Evolutionary conservation across 345 rosid species (phyloP).

Genomic region (Bruguiera gymnorhiza): DNA sequence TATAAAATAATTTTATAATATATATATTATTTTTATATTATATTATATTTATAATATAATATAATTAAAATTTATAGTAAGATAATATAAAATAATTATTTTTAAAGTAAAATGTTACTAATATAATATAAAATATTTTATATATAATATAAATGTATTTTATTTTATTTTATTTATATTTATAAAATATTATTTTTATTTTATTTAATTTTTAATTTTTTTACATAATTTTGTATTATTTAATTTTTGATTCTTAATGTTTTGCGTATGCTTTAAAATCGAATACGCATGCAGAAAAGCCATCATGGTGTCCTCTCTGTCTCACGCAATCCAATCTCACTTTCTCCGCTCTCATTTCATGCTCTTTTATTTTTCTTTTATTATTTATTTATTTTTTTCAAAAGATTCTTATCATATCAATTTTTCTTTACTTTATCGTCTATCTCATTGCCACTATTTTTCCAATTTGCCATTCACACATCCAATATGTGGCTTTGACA

Average conservation of each 20-base stretch:
- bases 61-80: too few species aligned
- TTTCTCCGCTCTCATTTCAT: slow-evolving; percentile 31
- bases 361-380: slow-evolving; percentile 2
- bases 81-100: too few species aligned
- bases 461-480: background rate
- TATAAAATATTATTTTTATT: too few species aligned
- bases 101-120: too few species aligned
- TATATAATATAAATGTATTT: too few species aligned
- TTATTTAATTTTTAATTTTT: too few species aligned
- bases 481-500: background rate
- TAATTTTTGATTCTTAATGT: too few species aligned
- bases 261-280: slow-evolving; percentile 45
- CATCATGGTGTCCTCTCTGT: slow-evolving; percentile 69
- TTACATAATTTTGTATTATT: too few species aligned
- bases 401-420: too few species aligned
- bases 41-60: too few species aligned
- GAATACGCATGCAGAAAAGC: slow-evolving; percentile 77
- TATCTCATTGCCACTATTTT: background rate
- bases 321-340: slow-evolving; percentile 44
- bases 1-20: too few species aligned
- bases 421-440: background rate
- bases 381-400: background rate
- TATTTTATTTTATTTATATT: background rate
- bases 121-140: background rate
- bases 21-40: too few species aligned